Evolutionary conservation across 228 moss, liverwort and hornwort genomes (phyloP).

Genomic region (Sphagnum magellanicum): DNA sequence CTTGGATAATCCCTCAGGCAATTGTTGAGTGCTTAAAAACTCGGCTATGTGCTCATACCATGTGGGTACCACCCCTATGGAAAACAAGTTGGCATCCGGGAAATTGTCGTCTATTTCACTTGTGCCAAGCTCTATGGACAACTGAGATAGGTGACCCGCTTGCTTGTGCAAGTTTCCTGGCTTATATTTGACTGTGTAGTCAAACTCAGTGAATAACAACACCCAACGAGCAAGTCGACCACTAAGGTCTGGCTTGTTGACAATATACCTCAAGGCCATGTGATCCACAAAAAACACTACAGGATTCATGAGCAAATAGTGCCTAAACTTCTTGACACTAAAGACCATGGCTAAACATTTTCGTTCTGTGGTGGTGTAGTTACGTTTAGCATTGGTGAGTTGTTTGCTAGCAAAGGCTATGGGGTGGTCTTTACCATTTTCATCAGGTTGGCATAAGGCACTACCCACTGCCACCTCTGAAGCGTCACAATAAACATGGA

Average conservation of each 20-base stretch:
- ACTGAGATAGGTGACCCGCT: neutral
- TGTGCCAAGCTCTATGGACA: neutral
- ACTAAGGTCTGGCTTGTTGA: neutral
- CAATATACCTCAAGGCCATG: neutral
- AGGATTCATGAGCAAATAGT: constrained; percentile 1
- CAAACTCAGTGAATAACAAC: constrained; percentile 3
- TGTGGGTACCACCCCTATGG: neutral
- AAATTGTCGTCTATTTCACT: neutral
- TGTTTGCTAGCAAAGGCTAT: constrained; percentile 3
- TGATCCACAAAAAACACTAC: constrained; percentile 1
- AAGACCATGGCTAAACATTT: constrained; percentile 4
- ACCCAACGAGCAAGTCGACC: neutral
- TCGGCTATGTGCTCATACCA: neutral
- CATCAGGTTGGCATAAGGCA: constrained; percentile 1
- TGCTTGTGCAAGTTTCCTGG: neutral
- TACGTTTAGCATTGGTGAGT: neutral
- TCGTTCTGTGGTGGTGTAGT: constrained; percentile 7
- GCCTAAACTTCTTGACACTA: constrained; percentile 4
- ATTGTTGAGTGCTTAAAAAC: neutral
- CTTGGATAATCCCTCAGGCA: neutral
- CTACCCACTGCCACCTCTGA: neutral
- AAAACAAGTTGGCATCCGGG: neutral
- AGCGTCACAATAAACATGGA: constrained; percentile 2
- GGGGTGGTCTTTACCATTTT: neutral
- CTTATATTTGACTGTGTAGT: constrained; percentile 8